Conservation (phyloP, 108 stramenopile species). For the Fragilaria crotonensis region DNA sequence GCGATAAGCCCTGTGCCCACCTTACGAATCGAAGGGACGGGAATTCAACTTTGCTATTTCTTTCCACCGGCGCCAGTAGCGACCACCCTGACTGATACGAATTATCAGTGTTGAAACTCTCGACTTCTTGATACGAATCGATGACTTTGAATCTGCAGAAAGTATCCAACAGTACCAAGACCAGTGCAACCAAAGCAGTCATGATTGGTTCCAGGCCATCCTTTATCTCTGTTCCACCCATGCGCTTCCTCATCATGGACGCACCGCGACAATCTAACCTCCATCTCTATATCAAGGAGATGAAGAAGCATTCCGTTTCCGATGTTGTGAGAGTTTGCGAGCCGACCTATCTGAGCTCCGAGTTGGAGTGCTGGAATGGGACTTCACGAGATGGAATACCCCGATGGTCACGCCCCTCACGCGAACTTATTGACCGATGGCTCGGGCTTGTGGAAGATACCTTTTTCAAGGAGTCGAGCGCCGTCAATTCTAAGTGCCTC, state of each 20-base stretch:
- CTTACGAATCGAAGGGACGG: background rate
- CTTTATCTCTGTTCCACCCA: slow-evolving; percentile 34
- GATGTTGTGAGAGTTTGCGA: slow-evolving; percentile 92
- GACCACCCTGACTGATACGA: background rate
- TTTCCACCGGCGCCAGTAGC: background rate
- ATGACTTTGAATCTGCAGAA: background rate
- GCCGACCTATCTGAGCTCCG: slow-evolving; percentile 77
- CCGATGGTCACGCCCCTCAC: slow-evolving; percentile 89
- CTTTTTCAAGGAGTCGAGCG: slow-evolving; percentile 31
- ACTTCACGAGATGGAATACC: slow-evolving; percentile 92
- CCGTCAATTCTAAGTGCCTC: slow-evolving; percentile 40
- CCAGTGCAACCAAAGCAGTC: background rate
- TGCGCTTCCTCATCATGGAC: slow-evolving; percentile 97
- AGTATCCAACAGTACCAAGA: background rate
- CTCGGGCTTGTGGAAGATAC: slow-evolving; percentile 77
- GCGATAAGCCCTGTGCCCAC: background rate
- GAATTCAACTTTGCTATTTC: background rate
- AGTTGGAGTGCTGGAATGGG: slow-evolving; percentile 83
- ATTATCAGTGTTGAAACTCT: background rate
- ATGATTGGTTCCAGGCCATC: slow-evolving; percentile 63
- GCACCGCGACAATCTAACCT: slow-evolving; percentile 92
- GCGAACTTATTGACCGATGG: slow-evolving; percentile 81
- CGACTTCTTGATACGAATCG: background rate
- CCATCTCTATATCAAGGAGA: slow-evolving; percentile 89
- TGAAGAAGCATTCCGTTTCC: slow-evolving; percentile 84